Conservation (phyloP, 2,329 filamentous ascomycete species). For the Fusarium chuoi region DNA sequence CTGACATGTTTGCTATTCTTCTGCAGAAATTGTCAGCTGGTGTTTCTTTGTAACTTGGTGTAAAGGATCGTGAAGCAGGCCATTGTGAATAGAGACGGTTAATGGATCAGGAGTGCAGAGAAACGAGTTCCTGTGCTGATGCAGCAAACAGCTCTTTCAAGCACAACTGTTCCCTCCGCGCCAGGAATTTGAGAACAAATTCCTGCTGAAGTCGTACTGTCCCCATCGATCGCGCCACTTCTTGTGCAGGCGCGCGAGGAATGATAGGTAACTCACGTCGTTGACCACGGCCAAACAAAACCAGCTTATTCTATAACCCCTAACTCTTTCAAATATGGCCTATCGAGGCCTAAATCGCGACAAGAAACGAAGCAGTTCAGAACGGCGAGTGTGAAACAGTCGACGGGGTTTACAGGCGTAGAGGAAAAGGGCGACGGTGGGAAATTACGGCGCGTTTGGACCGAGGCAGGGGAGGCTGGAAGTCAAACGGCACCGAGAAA, state of each 20-base stretch:
- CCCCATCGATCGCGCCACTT: slow-evolving; percentile 15
- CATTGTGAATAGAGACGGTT: not conserved
- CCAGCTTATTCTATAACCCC: slow-evolving; percentile 41
- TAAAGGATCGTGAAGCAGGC: slow-evolving; percentile 10
- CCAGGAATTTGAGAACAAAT: not conserved
- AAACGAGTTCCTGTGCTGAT: not conserved
- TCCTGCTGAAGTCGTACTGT: not conserved
- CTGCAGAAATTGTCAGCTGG: slow-evolving; percentile 36
- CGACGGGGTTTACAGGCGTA: slow-evolving; percentile 21
- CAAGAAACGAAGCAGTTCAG: slow-evolving; percentile 31
- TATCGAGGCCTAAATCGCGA: slow-evolving; percentile 36
- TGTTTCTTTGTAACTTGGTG: slow-evolving; percentile 4
- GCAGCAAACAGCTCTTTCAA: not conserved
- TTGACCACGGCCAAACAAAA: slow-evolving; percentile 34
- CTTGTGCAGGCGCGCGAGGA: slow-evolving; percentile 22
- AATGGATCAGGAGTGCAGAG: not conserved
- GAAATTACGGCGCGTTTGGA: slow-evolving; percentile 38
- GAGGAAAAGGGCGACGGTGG: slow-evolving; percentile 31
- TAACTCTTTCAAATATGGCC: slow-evolving; percentile 43
- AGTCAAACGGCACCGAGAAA: slow-evolving; percentile 22
- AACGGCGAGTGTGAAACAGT: slow-evolving; percentile 15
- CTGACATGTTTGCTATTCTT: slow-evolving; percentile 48
- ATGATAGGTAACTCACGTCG: slow-evolving; percentile 40
- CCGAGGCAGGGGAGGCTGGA: slow-evolving; percentile 34
- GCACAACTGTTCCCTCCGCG: not conserved